Evolutionary conservation across 2,329 filamentous ascomycete species (phyloP).

Genomic region (Trichoderma citrinoviride): DNA sequence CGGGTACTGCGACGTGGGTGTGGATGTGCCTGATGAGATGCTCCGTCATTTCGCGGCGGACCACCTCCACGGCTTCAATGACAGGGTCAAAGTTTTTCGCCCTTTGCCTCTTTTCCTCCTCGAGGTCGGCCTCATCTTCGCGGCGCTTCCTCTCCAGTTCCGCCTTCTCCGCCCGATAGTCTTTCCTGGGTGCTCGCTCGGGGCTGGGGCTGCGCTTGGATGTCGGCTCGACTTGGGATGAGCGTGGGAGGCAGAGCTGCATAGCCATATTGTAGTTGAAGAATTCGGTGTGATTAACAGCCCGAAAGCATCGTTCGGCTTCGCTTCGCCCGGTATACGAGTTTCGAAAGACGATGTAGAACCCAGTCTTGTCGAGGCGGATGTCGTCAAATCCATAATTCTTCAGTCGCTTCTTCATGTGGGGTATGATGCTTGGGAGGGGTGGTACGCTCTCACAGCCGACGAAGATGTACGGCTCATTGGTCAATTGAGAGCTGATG

Average conservation of each 20-base stretch:
- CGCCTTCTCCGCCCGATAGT: constrained; percentile 52
- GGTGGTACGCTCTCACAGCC: constrained; percentile 84
- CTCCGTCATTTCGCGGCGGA: constrained; percentile 77
- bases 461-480: constrained; percentile 87
- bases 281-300: constrained; percentile 76
- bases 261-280: constrained; percentile 93
- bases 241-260: constrained; percentile 59
- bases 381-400: constrained; percentile 79
- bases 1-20: constrained; percentile 77
- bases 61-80: constrained; percentile 72
- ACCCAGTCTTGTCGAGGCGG: constrained; percentile 78
- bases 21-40: constrained; percentile 88
- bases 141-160: constrained; percentile 63
- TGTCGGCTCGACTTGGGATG: constrained; percentile 26
- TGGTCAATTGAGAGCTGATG: constrained; percentile 67
- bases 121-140: constrained; percentile 77
- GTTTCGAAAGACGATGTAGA: constrained; percentile 88
- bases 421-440: constrained; percentile 77
- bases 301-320: constrained; percentile 73
- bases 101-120: constrained; percentile 85
- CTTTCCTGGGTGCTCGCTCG: constrained; percentile 30
- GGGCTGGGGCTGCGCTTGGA: constrained; percentile 39
- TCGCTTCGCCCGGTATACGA: constrained; percentile 73
- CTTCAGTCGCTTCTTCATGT: constrained; percentile 87
- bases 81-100: constrained; percentile 91